Base-by-base conservation (phyloP, 306 rosid genomes). In the Cicer cuneatum region DNA sequence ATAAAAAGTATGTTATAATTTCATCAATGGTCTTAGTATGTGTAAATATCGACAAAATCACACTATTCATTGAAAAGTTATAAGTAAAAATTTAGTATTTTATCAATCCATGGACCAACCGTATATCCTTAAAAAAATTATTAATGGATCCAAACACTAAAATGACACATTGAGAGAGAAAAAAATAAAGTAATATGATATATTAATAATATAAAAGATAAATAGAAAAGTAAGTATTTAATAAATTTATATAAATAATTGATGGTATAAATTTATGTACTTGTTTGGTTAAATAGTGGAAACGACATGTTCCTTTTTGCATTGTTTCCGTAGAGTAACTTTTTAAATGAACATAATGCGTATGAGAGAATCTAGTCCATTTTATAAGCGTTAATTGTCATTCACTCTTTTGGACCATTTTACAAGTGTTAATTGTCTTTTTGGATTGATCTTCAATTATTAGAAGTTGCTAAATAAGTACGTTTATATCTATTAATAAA, bases 401-500 rank as follows among this genome's bases (percentile, higher is more conserved):
- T 24, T 24, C 33, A 24, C 33, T 24, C 33, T 24, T 24, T 24
- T 40, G 63, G 73, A n/a, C 47, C 43, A 18, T 68, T 76, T 16
- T 58, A 40, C 2, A n/a, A 63, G 74, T 71, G 56, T 2, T 37
- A 24, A 24, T 52, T 37, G 51, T 40, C 72, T 51, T 29, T 29
- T 60, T 69, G 45, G 54, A 19, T 45, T 81, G 78, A 10, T 62
- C 33, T 75, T 75, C 53, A 74, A 80, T 67, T 80, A 80, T 73
- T 57, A 41, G 45, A 41, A 80, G 75, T 63, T 63, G 59, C 73
- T 33, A 73, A 42, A 52, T 42, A 63, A 29, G 40, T 78, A 57
- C 61, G 7, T 14, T 46, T 51, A 66, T 73, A 40, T 21, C 61
- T 66, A 24, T 24, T 24, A 24, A 24, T 47, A 69, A 64, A 62